A percentile compares a stretch with the other conserved stretches of the same genome.
phyloP scores from a whole-genome alignment of 1,284 basidiomycete species.

The Heimioporus punctisporus region DNA sequence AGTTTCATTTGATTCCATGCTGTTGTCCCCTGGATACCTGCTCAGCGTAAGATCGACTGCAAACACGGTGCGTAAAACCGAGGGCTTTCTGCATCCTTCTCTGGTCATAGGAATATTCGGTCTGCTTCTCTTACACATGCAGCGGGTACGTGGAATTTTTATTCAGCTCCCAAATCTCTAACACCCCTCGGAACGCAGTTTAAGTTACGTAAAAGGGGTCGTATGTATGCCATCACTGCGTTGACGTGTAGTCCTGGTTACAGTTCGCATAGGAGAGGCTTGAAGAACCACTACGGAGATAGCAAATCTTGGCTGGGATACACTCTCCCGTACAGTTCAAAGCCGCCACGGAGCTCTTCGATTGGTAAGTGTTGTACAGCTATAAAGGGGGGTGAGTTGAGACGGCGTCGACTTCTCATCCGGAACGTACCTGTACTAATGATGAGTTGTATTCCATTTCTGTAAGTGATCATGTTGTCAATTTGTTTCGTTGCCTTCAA shows the following conservation, averaged over 20 bases:
- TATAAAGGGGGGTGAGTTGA: conserved; percentile 8
- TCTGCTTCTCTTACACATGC: too few relatives aligned
- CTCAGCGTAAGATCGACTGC: too few relatives aligned
- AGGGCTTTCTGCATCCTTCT: too few relatives aligned
- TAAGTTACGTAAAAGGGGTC: background rate
- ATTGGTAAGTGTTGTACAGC: conserved; percentile 45
- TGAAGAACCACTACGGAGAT: conserved; percentile 44
- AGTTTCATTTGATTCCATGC: too few relatives aligned
- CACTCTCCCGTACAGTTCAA: conserved; percentile 39
- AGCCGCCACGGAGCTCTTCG: conserved; percentile 39
- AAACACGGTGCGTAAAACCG: too few relatives aligned
- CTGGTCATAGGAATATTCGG: too few relatives aligned
- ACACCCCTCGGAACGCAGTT: too few relatives aligned
- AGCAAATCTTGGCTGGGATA: conserved; percentile 45
- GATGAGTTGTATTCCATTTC: conserved; percentile 41
- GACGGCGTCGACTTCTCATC: background rate
- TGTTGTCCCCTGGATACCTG: too few relatives aligned
- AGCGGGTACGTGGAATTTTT: too few relatives aligned
- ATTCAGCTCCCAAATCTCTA: too few relatives aligned
- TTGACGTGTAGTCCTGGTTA: conserved; percentile 37
- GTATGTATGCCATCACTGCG: conserved; percentile 6
- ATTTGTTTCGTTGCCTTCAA: background rate
- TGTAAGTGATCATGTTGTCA: conserved; percentile 8
- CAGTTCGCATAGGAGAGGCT: conserved; percentile 40
- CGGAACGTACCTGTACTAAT: conserved; percentile 33